These are phyloP conservation scores for Pachyrhizus erosus DNA, from an alignment of 306 rosid species.

Conservation along the genomic window DNA sequence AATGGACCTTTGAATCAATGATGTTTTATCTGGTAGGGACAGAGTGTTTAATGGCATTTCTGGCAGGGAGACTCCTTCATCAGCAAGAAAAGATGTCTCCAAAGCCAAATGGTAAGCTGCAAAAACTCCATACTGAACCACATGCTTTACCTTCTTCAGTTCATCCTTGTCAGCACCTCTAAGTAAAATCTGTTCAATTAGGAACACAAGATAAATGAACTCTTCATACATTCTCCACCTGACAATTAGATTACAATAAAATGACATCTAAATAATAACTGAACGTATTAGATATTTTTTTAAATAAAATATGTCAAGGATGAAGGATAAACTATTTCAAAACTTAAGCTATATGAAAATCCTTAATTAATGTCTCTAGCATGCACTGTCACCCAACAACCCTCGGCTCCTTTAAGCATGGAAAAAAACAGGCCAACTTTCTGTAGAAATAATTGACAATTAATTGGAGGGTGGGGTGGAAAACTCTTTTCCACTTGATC, in stretches of 20 bases:
- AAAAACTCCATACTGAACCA: slow-evolving; percentile 93
- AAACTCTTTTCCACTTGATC: not conserved
- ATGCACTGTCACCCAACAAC: slow-evolving; percentile 12
- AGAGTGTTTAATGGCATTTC: slow-evolving; percentile 81
- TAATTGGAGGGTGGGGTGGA: slow-evolving; percentile 14
- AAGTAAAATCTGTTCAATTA: slow-evolving; percentile 76
- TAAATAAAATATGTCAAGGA: slow-evolving; percentile 27
- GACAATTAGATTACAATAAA: slow-evolving; percentile 3
- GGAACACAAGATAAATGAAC: slow-evolving; percentile 43
- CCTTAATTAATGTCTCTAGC: slow-evolving; percentile 1
- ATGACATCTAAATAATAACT: slow-evolving; percentile 13
- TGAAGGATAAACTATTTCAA: not conserved
- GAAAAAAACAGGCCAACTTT: not conserved
- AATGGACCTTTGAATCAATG: slow-evolving; percentile 79
- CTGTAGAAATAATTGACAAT: not conserved
- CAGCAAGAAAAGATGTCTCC: slow-evolving; percentile 99
- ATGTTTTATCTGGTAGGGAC: slow-evolving; percentile 75
- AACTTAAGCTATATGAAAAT: slow-evolving; percentile 13
- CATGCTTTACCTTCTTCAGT: slow-evolving; percentile 92
- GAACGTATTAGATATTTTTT: not conserved
- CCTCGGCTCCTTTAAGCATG: not conserved
- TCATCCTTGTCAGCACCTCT: slow-evolving; percentile 89
- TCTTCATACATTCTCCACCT: slow-evolving; percentile 32
- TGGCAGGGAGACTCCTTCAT: slow-evolving; percentile 95
- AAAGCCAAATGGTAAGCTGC: slow-evolving; percentile 98